Percentiles rank a stretch among this genome's conserved stretches.
Evolutionary conservation across 208 protist genomes (phyloP).

Genomic region (Acanthamoeba rhysodes): DNA sequence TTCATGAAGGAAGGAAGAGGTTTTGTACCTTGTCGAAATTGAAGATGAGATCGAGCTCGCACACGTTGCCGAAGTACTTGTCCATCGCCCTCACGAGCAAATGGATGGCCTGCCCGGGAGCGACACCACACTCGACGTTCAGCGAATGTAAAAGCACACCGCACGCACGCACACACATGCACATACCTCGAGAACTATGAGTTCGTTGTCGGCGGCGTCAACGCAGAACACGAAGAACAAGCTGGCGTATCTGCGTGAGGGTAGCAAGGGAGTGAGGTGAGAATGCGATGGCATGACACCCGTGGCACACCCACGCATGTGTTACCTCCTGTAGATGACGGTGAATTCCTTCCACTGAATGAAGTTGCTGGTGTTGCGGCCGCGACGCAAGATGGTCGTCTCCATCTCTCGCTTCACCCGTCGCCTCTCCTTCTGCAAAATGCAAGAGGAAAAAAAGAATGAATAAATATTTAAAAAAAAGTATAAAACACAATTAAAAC

Average conservation of each 20-base stretch:
- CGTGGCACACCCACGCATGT: too few species aligned
- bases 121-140: neutral
- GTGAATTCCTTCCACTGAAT: constrained; percentile 73
- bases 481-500: constrained; percentile 93
- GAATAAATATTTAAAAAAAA: neutral
- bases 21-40: constrained; percentile 96
- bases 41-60: constrained; percentile 99
- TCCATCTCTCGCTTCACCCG: constrained; percentile 57
- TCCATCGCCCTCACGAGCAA: constrained; percentile 96
- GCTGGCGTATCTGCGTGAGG: constrained; percentile 97
- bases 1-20: neutral
- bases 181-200: constrained; percentile 96
- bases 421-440: constrained; percentile 33
- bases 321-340: constrained; percentile 56
- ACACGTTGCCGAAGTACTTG: constrained; percentile 99
- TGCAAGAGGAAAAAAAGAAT: neutral
- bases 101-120: constrained; percentile 35
- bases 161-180: neutral
- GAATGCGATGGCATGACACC: neutral
- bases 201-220: constrained; percentile 98
- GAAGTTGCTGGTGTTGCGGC: constrained; percentile 46
- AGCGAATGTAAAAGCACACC: neutral
- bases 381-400: constrained; percentile 10
- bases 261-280: neutral
- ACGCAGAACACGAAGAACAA: constrained; percentile 99